Evolutionary conservation across 257 asterid genomes (phyloP).

Genomic region (Mentha longifolia): DNA sequence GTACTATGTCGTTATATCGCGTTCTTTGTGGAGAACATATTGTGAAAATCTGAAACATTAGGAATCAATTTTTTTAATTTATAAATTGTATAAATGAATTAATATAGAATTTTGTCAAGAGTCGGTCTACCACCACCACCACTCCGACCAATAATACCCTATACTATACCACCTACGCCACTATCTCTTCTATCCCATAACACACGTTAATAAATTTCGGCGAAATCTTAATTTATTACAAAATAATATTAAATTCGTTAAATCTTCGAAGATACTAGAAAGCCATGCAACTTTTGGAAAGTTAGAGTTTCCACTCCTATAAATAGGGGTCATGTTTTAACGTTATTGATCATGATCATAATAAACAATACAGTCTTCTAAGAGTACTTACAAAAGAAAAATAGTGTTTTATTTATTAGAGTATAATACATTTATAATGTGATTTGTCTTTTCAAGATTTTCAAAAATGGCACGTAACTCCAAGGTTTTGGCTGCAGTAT

Average conservation of each 20-base stretch:
- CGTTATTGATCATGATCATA: constrained; percentile 28
- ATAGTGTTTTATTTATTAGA: background rate
- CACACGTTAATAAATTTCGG: constrained; percentile 34
- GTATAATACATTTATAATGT: background rate
- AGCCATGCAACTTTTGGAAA: constrained; percentile 45
- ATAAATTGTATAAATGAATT: no score
- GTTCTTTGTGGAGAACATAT: no score
- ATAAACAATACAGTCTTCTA: background rate
- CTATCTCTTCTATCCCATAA: constrained; percentile 30
- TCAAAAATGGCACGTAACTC: constrained; percentile 42
- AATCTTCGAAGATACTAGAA: constrained; percentile 50
- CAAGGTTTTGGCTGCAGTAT: constrained; percentile 46
- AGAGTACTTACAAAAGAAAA: no score
- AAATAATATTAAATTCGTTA: background rate
- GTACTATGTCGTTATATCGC: no score
- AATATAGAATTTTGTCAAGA: background rate
- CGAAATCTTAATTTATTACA: background rate
- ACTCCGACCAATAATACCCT: constrained; percentile 10
- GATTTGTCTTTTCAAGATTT: background rate
- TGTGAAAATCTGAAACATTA: no score
- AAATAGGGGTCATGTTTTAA: constrained; percentile 43
- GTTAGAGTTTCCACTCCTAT: constrained; percentile 46
- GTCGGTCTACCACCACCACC: constrained; percentile 12
- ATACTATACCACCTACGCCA: constrained; percentile 47
- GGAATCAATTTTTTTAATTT: no score